A percentile compares a stretch with the other conserved stretches of the same genome.
phyloP scores from a whole-genome alignment of 1,139 yeast species.

The Wickerhamomyces sp. region DNA sequence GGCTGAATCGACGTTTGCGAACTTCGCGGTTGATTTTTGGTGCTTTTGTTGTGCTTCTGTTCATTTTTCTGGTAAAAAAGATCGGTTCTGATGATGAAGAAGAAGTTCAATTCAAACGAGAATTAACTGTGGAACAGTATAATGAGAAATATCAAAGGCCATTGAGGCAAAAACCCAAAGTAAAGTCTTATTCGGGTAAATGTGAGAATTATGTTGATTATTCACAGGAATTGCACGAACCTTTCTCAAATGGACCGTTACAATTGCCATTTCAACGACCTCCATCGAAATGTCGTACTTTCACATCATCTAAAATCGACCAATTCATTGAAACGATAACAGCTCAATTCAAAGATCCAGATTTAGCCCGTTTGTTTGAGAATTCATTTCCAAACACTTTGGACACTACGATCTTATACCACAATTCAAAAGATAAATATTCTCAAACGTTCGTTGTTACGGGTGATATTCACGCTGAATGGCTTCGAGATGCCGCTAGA shows the following conservation, averaged over 20 bases:
- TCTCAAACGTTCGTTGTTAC: slow-evolving; percentile 72
- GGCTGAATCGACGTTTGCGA: slow-evolving; percentile 7
- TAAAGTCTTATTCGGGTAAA: slow-evolving; percentile 3
- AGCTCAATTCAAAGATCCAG: slow-evolving; percentile 49
- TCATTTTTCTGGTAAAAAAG: slow-evolving; percentile 7
- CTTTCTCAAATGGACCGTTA: slow-evolving; percentile 44
- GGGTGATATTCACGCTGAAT: slow-evolving; percentile 89
- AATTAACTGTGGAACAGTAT: neutral
- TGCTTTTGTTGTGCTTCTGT: slow-evolving; percentile 4
- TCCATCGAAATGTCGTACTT: slow-evolving; percentile 65
- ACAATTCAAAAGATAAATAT: slow-evolving; percentile 27
- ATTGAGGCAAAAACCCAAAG: too few relatives aligned
- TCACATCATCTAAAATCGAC: slow-evolving; percentile 60
- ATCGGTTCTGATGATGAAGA: slow-evolving; percentile 13
- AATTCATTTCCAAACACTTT: slow-evolving; percentile 85
- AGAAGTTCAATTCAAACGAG: slow-evolving; percentile 2
- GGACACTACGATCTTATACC: slow-evolving; percentile 85
- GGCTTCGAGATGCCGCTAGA: slow-evolving; percentile 83
- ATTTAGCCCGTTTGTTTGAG: slow-evolving; percentile 71
- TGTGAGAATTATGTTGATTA: slow-evolving; percentile 28
- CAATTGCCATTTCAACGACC: slow-evolving; percentile 76
- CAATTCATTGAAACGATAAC: slow-evolving; percentile 51
- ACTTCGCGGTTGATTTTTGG: slow-evolving; percentile 8
- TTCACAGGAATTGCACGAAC: slow-evolving; percentile 39
- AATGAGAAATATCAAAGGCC: slow-evolving; percentile 1